Evolutionary conservation across 1,139 yeast species (phyloP).

Genomic region (Geotrichum klebahnii): DNA sequence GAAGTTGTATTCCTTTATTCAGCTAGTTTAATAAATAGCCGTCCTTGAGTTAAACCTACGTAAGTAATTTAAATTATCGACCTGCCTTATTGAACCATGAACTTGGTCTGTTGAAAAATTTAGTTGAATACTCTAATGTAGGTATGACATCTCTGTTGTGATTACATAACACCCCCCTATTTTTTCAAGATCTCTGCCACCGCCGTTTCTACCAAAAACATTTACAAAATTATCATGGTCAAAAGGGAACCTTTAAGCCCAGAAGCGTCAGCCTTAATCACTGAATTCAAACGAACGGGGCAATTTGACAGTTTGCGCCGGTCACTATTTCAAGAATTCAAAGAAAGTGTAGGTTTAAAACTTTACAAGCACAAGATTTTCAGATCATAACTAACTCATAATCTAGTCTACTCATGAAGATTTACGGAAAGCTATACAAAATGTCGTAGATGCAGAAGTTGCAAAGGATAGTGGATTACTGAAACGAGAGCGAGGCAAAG

Average conservation of each 20-base stretch:
- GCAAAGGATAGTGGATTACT: slow-evolving; percentile 29
- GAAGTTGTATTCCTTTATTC: no score
- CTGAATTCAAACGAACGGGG: slow-evolving; percentile 35
- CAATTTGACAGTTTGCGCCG: slow-evolving; percentile 34
- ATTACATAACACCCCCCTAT: not conserved
- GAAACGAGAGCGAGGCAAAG: slow-evolving; percentile 32
- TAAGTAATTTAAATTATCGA: not conserved
- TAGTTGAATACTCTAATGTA: no score
- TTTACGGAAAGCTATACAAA: slow-evolving; percentile 28
- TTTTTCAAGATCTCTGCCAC: not conserved
- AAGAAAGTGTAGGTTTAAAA: slow-evolving; percentile 30
- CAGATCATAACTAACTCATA: not conserved
- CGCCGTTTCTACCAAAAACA: not conserved
- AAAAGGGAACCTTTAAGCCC: slow-evolving; percentile 7
- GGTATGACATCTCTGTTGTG: no score
- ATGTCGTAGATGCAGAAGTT: slow-evolving; percentile 33
- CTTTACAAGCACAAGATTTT: not conserved
- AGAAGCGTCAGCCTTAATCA: slow-evolving; percentile 24
- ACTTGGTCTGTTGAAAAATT: no score
- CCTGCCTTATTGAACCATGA: not conserved
- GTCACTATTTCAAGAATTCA: slow-evolving; percentile 31
- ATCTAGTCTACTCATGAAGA: slow-evolving; percentile 27
- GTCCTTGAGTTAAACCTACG: no score
- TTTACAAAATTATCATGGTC: not conserved
- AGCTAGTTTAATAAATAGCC: not conserved